These are phyloP conservation scores for Podila horticola DNA, from an alignment of 192 early-diverging fungal species.

Conservation along the genomic window DNA sequence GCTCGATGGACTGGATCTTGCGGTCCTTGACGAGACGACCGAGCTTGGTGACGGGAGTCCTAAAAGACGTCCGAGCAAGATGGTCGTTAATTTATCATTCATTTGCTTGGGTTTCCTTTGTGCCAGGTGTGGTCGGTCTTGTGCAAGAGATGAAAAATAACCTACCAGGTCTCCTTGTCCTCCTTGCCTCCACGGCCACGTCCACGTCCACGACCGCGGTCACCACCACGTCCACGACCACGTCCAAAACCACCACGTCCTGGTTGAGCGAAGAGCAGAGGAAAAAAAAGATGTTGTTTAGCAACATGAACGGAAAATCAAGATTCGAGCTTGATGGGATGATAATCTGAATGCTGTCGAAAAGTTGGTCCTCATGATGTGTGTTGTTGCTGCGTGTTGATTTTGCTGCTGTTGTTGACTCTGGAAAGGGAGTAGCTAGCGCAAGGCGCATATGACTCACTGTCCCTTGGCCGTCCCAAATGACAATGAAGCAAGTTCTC, in stretches of 20 bases:
- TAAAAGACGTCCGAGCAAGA: no score
- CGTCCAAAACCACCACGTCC: constrained; percentile 83
- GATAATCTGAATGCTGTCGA: no score
- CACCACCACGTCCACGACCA: constrained; percentile 78
- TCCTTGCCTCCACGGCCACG: constrained; percentile 80
- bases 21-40: constrained; percentile 98
- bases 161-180: constrained; percentile 79
- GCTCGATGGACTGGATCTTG: constrained; percentile 95
- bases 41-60: constrained; percentile 95
- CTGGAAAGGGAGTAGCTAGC: no score
- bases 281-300: not conserved
- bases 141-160: constrained; percentile 1
- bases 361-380: no score
- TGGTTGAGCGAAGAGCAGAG: constrained; percentile 20
- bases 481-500: no score
- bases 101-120: not conserved
- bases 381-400: no score
- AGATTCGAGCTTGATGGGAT: no score
- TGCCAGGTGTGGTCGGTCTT: constrained; percentile 26
- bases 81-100: no score
- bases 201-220: constrained; percentile 66
- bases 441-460: no score
- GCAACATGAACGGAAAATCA: not conserved
- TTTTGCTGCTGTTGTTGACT: no score
- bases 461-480: no score